phyloP scores from a whole-genome alignment of 306 rosid species.

The Cicer judaicum region DNA sequence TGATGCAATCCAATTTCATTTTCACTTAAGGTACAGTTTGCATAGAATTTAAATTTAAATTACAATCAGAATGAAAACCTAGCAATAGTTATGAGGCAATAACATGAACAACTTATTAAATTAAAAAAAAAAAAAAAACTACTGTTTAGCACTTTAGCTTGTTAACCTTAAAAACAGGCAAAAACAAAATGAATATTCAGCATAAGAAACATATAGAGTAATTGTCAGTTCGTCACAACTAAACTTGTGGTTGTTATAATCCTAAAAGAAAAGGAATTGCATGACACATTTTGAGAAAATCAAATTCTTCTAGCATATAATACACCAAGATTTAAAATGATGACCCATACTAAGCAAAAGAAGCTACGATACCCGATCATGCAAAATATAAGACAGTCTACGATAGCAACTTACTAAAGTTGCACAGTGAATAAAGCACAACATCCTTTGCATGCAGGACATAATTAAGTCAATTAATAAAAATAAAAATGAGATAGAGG shows the following conservation, averaged over 20 bases:
- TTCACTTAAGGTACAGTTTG: constrained; percentile 15
- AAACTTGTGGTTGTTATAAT: too few species aligned
- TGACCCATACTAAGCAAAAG: constrained; percentile 19
- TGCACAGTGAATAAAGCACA: constrained; percentile 15
- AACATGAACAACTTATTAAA: not conserved
- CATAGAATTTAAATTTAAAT: constrained; percentile 1
- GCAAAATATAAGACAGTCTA: constrained; percentile 29
- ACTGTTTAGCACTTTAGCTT: not conserved
- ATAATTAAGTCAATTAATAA: constrained; percentile 15
- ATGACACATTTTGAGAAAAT: constrained; percentile 8
- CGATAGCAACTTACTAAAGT: constrained; percentile 20
- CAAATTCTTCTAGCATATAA: constrained; percentile 8
- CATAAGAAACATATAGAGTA: not conserved
- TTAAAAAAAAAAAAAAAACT: constrained; percentile 36
- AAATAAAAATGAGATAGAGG: constrained; percentile 21
- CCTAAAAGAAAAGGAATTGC: not conserved
- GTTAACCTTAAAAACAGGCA: not conserved
- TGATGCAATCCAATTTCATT: constrained; percentile 25
- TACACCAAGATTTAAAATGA: constrained; percentile 27
- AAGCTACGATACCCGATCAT: not conserved
- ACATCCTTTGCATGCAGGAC: constrained; percentile 21
- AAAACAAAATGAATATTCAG: not conserved
- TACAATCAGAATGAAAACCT: constrained; percentile 2
- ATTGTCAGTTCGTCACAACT: too few species aligned
- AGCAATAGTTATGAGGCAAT: not conserved